Conservation (phyloP, 139 green algal genomes). For the Tetradesmus obliquus region DNA sequence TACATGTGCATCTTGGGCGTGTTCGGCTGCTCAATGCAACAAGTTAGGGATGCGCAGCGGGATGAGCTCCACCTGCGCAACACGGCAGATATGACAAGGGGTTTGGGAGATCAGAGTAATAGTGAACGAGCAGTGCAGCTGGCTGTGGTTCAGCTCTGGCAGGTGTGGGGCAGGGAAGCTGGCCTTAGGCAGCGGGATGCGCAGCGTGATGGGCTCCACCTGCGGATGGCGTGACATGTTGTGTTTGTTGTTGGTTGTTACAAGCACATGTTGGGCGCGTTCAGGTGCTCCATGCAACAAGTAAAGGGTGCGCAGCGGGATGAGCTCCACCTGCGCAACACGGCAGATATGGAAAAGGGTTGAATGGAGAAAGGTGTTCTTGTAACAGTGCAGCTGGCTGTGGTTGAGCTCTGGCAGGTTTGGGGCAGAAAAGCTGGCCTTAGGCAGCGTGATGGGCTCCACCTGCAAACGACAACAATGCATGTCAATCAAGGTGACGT, state of each 20-base stretch:
- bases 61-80: too few relatives aligned
- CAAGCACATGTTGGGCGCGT: conserved; percentile 50
- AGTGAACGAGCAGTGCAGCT: conserved; percentile 58
- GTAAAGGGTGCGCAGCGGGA: too few relatives aligned
- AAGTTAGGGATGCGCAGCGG: too few relatives aligned
- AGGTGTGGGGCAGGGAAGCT: conserved; percentile 86
- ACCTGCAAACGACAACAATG: not conserved
- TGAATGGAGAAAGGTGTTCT: too few relatives aligned
- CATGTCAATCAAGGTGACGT: not conserved
- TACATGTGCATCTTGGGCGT: conserved; percentile 53
- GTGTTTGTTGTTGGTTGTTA: conserved; percentile 44
- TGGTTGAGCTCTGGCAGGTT: conserved; percentile 96
- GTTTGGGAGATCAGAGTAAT: too few relatives aligned
- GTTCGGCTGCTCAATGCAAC: not conserved
- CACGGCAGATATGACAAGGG: too few relatives aligned
- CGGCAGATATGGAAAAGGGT: too few relatives aligned
- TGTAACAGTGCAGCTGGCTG: conserved; percentile 72
- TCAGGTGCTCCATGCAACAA: not conserved
- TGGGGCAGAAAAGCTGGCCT: conserved; percentile 77
- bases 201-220: not conserved
- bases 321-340: too few relatives aligned
- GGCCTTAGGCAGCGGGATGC: conserved; percentile 43
- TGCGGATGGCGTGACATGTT: not conserved
- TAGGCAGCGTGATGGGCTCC: conserved; percentile 26
- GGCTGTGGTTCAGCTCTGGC: conserved; percentile 96